phyloP scores from a whole-genome alignment of 2,329 filamentous ascomycete genomes.

The Xylariaceae sp. region DNA sequence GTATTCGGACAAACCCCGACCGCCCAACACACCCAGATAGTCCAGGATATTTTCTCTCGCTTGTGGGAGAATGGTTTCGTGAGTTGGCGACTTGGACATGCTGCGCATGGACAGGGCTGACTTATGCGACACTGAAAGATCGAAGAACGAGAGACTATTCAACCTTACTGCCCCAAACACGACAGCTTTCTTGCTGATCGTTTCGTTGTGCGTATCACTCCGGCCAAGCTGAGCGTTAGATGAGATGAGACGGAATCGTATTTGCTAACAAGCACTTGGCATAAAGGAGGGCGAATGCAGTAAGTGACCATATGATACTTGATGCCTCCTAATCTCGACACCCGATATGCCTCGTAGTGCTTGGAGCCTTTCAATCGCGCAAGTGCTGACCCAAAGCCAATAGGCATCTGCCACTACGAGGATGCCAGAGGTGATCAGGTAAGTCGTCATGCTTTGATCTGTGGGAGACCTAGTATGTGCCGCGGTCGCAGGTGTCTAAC shows the following conservation, averaged over 20 bases:
- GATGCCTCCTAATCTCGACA: too few species aligned
- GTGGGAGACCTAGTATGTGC: too few species aligned
- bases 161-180: conserved; percentile 85
- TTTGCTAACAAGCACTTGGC: not conserved
- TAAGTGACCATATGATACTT: not conserved
- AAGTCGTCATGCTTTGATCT: not conserved
- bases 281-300: conserved; percentile 13
- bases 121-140: conserved; percentile 38
- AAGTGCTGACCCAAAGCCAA: too few species aligned
- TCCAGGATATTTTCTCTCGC: conserved; percentile 84
- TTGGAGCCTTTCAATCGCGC: too few species aligned
- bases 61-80: conserved; percentile 80
- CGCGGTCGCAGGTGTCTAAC: not conserved
- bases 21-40: conserved; percentile 82
- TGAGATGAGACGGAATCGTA: too few species aligned
- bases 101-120: not conserved
- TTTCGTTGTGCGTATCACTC: conserved; percentile 40
- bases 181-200: conserved; percentile 79
- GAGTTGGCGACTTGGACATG: not conserved
- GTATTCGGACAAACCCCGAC: conserved; percentile 94
- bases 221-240: too few species aligned
- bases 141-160: conserved; percentile 80
- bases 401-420: conserved; percentile 60
- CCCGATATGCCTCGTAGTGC: too few species aligned
- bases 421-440: conserved; percentile 51